Conservation (phyloP, 345 rosid species). For the Eutrema heterophyllum region DNA sequence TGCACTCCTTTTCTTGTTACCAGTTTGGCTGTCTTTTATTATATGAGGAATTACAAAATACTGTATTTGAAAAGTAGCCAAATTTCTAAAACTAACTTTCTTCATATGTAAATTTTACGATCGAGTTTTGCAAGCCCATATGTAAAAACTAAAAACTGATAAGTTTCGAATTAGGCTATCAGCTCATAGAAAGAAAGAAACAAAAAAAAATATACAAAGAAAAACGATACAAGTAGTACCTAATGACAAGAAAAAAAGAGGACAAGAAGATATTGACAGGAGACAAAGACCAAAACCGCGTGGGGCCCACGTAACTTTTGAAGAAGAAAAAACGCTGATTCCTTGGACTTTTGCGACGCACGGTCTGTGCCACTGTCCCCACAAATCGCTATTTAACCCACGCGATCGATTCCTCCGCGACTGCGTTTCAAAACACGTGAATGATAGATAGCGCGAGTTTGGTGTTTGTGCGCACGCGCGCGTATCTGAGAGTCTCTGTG, state of each 20-base stretch:
- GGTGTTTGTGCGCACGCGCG: neutral
- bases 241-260: neutral
- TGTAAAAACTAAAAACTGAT: too few relatives aligned
- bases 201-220: too few relatives aligned
- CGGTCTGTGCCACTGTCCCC: constrained; percentile 25
- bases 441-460: neutral
- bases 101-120: too few relatives aligned
- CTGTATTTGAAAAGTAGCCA: too few relatives aligned
- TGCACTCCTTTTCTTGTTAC: too few relatives aligned
- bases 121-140: neutral
- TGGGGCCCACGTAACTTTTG: constrained; percentile 38
- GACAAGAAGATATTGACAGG: neutral
- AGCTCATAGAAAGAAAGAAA: too few relatives aligned
- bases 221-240: too few relatives aligned
- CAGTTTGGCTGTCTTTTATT: too few relatives aligned
- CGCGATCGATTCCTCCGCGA: neutral
- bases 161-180: too few relatives aligned
- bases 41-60: too few relatives aligned
- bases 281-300: constrained; percentile 44
- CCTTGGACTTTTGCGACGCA: constrained; percentile 47
- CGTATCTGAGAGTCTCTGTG: neutral
- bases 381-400: constrained; percentile 3
- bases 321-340: constrained; percentile 8
- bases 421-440: neutral
- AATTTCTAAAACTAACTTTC: too few relatives aligned